Evolutionary conservation across 2,329 filamentous ascomycete genomes (phyloP), one percentile per base, ranked within the genome.

Genomic region (Elsinoe fawcettii): DNA sequence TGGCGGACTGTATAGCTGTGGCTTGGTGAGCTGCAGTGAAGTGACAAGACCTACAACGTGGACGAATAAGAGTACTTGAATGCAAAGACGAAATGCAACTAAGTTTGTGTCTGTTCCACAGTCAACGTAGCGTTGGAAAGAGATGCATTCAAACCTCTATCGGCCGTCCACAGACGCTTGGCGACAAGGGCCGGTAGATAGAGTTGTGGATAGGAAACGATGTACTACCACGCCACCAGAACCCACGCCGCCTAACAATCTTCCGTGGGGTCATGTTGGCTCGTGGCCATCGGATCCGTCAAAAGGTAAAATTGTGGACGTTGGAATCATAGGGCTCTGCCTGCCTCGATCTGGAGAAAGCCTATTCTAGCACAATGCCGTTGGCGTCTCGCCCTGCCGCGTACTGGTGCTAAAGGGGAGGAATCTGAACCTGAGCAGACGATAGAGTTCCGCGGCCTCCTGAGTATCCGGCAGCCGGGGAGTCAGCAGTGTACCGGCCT

Each of bases 51-150:
- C 49, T 39, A 23, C n/a, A 32, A 59, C 55, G 55, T 57, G 49
- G 47, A 59, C 58, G 58, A 59, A 59, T 59, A 23, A 39, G 49
- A 39, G 20, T 53, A 53, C 49, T 53, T 53, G 49, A 53, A 39
- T 53, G 20, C 9, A 22, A 6, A 37, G 49, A 27, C 34, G 34
- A 23, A 53, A n/a, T 23, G 30, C 34, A 16, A 25, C 49, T 53
- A 53, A 27, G 49, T 53, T 53, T 53, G 49, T 39, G 32, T 53
- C 18, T 53, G 49, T 53, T 39, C 49, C 49, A 53, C 49, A 22
- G 49, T 18, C 49, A 53, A 53, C 32, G 32, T 53, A 53, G 30
- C 49, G 49, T 36, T 39, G n/a, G 8, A 39, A 18, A 7, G 32
- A 53, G 30, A 16, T 53, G 32, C 49, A 30, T 39, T 23, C 20